phyloP scores from a whole-genome alignment of 148 eudicot species.

The Pouteria glomerata region DNA sequence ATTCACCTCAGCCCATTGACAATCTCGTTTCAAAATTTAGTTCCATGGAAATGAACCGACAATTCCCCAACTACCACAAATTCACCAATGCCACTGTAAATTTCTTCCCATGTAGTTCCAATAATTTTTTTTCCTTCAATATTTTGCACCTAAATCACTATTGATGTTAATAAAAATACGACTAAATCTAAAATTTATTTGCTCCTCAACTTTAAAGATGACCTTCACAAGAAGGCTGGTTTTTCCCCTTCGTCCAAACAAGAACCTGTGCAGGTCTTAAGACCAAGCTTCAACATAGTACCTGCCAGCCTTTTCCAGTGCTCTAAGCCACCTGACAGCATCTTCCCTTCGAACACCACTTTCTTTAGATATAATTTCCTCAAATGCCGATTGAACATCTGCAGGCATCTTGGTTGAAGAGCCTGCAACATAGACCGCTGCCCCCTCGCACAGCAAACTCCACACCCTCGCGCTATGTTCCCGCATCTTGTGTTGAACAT shows the following conservation, averaged over 20 bases:
- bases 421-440: conserved; percentile 71
- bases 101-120: background rate
- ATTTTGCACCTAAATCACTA: background rate
- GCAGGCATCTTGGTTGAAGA: conserved; percentile 87
- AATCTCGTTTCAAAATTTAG: background rate
- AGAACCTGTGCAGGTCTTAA: conserved; percentile 21
- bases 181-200: conserved; percentile 1
- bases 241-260: background rate
- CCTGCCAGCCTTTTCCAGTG: conserved; percentile 84
- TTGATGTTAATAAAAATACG: background rate
- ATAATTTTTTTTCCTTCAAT: background rate
- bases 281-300: conserved; percentile 95
- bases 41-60: background rate
- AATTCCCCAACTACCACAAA: background rate
- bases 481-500: conserved; percentile 82
- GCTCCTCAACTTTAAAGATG: background rate
- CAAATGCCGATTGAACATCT: conserved; percentile 74
- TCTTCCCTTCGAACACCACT: conserved; percentile 56
- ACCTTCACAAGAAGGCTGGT: background rate
- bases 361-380: conserved; percentile 65
- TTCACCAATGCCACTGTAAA: background rate
- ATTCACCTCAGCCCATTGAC: background rate
- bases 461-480: conserved; percentile 55
- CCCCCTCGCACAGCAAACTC: conserved; percentile 62
- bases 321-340: conserved; percentile 66